phyloP scores from a whole-genome alignment of 495 filamentous ascomycete species.

The Penicillium riverlandense region DNA sequence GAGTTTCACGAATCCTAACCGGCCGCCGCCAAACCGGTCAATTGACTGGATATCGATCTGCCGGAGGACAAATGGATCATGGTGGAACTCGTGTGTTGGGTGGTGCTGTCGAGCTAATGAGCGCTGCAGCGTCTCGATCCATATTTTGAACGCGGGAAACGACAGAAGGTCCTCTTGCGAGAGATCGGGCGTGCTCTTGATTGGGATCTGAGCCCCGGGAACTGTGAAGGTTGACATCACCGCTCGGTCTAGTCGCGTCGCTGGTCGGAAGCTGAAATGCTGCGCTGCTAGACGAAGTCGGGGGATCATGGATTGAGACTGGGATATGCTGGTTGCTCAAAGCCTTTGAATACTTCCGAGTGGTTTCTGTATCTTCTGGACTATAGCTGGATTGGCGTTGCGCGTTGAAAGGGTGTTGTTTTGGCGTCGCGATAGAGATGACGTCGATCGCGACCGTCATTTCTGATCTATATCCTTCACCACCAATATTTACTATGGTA shows the following conservation, averaged over 20 bases:
- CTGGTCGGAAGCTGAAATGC: not conserved
- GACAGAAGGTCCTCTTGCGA: conserved; percentile 54
- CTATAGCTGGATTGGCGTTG: too few relatives aligned
- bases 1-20: conserved; percentile 76
- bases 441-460: too few relatives aligned
- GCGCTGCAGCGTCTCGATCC: conserved; percentile 60
- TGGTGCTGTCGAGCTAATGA: conserved; percentile 57
- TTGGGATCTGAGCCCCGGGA: conserved; percentile 23
- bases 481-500: too few relatives aligned
- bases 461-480: too few relatives aligned
- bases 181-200: conserved; percentile 54
- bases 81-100: conserved; percentile 61
- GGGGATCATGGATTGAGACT: not conserved
- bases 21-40: conserved; percentile 58
- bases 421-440: too few relatives aligned
- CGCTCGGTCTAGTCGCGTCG: not conserved
- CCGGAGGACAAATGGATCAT: conserved; percentile 61
- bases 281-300: not conserved
- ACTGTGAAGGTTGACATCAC: conserved; percentile 15
- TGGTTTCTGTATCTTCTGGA: too few relatives aligned
- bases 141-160: conserved; percentile 67
- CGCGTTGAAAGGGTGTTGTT: too few relatives aligned
- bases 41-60: conserved; percentile 65
- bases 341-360: too few relatives aligned
- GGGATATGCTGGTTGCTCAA: too few relatives aligned